Conservation (phyloP, 2,329 filamentous ascomycete species). For the Curvularia hawaiiensis region DNA sequence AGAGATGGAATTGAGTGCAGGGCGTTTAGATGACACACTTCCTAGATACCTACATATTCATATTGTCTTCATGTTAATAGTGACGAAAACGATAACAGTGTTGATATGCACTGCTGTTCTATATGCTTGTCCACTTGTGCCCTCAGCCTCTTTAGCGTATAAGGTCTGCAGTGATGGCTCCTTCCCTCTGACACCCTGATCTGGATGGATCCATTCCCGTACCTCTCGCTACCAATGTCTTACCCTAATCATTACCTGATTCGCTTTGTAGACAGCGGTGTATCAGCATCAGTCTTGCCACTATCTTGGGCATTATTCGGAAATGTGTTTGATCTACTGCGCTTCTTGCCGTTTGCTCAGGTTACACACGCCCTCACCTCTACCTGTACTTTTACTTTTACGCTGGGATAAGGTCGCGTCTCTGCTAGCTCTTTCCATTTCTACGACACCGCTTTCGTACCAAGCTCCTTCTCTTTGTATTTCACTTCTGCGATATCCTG, state of each 20-base stretch:
- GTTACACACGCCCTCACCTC: not conserved
- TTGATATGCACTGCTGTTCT: not conserved
- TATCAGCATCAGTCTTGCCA: not conserved
- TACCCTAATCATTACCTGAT: not conserved
- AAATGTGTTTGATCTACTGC: not conserved
- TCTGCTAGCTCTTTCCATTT: not conserved
- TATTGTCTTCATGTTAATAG: not conserved
- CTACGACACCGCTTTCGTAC: not conserved
- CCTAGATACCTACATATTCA: slow-evolving; percentile 1
- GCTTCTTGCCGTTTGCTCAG: not conserved
- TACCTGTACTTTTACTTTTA: not conserved
- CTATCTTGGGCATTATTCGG: not conserved
- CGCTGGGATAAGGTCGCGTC: not conserved
- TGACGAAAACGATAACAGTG: not conserved
- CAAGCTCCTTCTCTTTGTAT: not conserved
- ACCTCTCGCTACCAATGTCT: not conserved
- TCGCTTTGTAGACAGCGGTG: no score
- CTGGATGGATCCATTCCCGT: not conserved
- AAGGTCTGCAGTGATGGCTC: not conserved
- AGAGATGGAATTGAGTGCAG: not conserved
- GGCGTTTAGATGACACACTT: not conserved
- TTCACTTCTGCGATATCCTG: not conserved
- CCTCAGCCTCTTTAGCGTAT: not conserved
- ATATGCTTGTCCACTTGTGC: not conserved
- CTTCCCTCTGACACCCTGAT: not conserved